Evolutionary conservation across 495 filamentous ascomycete species (phyloP).

Genomic region (Platismatia glauca): DNA sequence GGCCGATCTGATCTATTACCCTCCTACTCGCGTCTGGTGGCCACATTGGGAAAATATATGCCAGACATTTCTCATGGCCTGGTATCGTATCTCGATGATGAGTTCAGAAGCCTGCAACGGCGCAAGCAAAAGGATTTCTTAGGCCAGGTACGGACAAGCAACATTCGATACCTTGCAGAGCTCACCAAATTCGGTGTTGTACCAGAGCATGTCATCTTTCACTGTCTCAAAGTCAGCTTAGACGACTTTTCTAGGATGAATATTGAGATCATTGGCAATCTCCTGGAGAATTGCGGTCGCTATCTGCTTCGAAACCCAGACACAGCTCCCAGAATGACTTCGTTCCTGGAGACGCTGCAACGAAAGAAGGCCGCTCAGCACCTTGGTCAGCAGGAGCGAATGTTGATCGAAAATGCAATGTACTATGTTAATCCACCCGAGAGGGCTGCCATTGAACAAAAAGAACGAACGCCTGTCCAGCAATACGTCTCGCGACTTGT

Average conservation of each 20-base stretch:
- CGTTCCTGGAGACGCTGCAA: slow-evolving; percentile 88
- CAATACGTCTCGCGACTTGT: slow-evolving; percentile 85
- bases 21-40: slow-evolving; percentile 81
- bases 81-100: slow-evolving; percentile 87
- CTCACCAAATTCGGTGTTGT: slow-evolving; percentile 97
- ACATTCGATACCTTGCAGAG: slow-evolving; percentile 94
- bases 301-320: slow-evolving; percentile 92
- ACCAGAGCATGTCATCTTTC: slow-evolving; percentile 97
- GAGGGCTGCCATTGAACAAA: slow-evolving; percentile 88
- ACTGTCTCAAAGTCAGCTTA: slow-evolving; percentile 92
- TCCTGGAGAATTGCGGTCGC: slow-evolving; percentile 95
- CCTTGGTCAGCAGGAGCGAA: slow-evolving; percentile 88
- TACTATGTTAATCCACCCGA: slow-evolving; percentile 97
- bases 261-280: slow-evolving; percentile 93
- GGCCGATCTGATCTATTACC: slow-evolving; percentile 89
- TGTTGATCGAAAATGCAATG: slow-evolving; percentile 96
- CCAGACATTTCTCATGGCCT: slow-evolving; percentile 86
- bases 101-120: slow-evolving; percentile 95
- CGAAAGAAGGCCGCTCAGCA: slow-evolving; percentile 95
- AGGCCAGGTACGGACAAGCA: slow-evolving; percentile 85
- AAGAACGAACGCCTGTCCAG: slow-evolving; percentile 88
- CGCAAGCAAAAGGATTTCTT: slow-evolving; percentile 97
- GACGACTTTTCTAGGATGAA: slow-evolving; percentile 98
- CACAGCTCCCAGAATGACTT: slow-evolving; percentile 82
- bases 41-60: slow-evolving; percentile 89